phyloP scores from a whole-genome alignment of 139 green algal species.

The Chlamydomonas eustigma region DNA sequence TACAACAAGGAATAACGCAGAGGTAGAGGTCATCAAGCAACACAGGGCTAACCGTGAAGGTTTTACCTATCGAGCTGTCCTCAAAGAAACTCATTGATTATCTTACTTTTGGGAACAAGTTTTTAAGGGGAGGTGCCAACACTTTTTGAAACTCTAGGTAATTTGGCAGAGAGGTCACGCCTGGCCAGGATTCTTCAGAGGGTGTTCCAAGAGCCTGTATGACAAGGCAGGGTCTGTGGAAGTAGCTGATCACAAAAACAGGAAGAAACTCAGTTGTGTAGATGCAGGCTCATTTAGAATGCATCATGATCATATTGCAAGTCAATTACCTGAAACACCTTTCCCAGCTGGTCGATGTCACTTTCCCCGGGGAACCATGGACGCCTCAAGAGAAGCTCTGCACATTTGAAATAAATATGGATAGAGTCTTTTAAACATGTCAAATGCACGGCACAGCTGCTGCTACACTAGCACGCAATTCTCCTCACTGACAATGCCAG shows the following conservation, averaged over 20 bases:
- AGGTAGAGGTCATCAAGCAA: no score
- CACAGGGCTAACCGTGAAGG: no score
- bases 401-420: no score
- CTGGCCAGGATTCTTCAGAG: constrained; percentile 73
- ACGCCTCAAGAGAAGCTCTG: constrained; percentile 69
- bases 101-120: not conserved
- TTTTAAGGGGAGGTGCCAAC: not conserved
- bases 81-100: no score
- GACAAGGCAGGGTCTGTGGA: not conserved
- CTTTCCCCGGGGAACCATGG: constrained; percentile 74
- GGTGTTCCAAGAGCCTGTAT: constrained; percentile 61
- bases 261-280: not conserved
- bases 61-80: no score
- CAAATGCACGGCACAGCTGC: no score
- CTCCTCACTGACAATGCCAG: no score
- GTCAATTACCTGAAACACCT: constrained; percentile 62
- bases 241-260: constrained; percentile 3
- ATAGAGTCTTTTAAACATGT: no score
- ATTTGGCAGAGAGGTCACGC: constrained; percentile 56
- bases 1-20: no score
- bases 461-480: no score
- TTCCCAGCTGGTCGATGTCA: constrained; percentile 80
- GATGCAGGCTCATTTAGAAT: not conserved
- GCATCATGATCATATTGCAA: no score
- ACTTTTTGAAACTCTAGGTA: constrained; percentile 14